Conservation (phyloP, 176 grass and related monocot genomes). For the Coix lacrymajobi region DNA sequence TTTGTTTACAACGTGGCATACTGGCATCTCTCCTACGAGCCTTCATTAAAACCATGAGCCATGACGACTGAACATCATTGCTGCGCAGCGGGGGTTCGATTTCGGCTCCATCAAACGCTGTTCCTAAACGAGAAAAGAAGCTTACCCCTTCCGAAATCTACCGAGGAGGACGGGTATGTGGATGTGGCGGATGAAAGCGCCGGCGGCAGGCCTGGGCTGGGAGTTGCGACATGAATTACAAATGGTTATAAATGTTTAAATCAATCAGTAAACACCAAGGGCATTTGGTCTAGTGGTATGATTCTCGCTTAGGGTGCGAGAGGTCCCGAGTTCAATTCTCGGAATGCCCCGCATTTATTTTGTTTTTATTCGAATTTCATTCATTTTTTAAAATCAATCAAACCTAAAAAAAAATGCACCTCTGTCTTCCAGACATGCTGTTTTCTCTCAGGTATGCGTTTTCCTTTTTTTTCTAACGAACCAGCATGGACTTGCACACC, state of each 20-base stretch:
- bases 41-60: not conserved
- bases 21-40: not conserved
- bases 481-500: too few relatives aligned
- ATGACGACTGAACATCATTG: not conserved
- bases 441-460: too few relatives aligned
- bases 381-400: too few relatives aligned
- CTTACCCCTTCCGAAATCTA: not conserved
- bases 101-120: not conserved
- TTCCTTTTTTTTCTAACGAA: too few relatives aligned
- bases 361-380: too few relatives aligned
- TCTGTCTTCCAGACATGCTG: too few relatives aligned
- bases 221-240: not conserved
- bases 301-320: conserved; percentile 96
- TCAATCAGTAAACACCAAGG: not conserved
- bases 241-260: not conserved
- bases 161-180: not conserved
- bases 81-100: not conserved
- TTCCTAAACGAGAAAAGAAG: not conserved
- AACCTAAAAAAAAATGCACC: too few relatives aligned
- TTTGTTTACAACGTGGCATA: too few relatives aligned
- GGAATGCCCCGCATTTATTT: conserved; percentile 42
- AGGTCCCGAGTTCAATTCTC: conserved; percentile 98
- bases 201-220: not conserved
- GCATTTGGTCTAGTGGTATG: conserved; percentile 95
- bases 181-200: not conserved